These are phyloP conservation scores for Clitoria ternatea DNA, from an alignment of 306 rosid species.

Conservation along the genomic window DNA sequence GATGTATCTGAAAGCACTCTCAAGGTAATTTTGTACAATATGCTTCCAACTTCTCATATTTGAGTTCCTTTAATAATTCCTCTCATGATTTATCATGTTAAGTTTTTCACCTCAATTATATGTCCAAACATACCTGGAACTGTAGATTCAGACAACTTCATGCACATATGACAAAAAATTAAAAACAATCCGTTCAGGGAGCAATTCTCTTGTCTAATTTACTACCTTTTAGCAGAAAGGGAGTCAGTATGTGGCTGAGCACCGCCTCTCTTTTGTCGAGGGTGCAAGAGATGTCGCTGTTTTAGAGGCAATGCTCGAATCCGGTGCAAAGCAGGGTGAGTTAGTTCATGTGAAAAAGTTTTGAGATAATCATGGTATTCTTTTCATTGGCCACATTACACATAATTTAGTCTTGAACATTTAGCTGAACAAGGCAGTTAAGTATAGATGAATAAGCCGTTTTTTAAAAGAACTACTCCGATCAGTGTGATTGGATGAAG, in stretches of 20 bases:
- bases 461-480: not conserved
- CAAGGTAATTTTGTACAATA: constrained; percentile 42
- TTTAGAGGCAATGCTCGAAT: constrained; percentile 91
- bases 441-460: constrained; percentile 15
- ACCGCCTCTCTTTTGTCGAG: constrained; percentile 74
- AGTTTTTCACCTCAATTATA: constrained; percentile 12
- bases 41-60: constrained; percentile 14
- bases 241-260: constrained; percentile 47
- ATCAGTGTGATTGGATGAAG: constrained; percentile 5
- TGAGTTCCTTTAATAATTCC: not conserved
- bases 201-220: constrained; percentile 7
- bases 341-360: constrained; percentile 64
- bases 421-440: not conserved
- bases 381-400: not conserved
- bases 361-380: constrained; percentile 34
- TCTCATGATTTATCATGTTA: not conserved
- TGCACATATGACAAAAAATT: not conserved
- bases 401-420: not conserved
- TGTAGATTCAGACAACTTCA: constrained; percentile 6
- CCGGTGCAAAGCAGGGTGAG: constrained; percentile 73
- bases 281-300: constrained; percentile 96
- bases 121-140: constrained; percentile 15
- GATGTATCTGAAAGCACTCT: constrained; percentile 48
- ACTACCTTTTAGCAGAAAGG: constrained; percentile 44
- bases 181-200: not conserved